These are phyloP conservation scores for thale cress (Arabidopsis thaliana) DNA, from an alignment of 345 rosid species.

Conservation along the genomic window DNA sequence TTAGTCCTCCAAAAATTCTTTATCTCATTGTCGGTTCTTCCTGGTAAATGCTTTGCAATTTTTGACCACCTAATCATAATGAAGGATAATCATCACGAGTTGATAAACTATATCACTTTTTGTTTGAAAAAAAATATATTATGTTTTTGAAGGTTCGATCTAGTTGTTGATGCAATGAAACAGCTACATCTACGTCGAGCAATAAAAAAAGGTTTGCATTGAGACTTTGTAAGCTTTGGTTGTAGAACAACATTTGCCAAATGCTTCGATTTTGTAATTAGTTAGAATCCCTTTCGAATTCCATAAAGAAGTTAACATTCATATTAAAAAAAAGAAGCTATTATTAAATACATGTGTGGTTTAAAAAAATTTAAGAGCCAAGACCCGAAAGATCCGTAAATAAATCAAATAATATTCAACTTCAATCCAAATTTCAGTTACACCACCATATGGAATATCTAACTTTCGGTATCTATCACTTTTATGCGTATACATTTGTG, in stretches of 20 bases:
- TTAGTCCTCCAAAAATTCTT: slow-evolving; percentile 93
- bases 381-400: not conserved
- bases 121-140: too few species aligned
- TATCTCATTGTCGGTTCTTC: slow-evolving; percentile 92
- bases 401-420: not conserved
- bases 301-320: too few species aligned
- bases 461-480: slow-evolving; percentile 15
- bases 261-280: too few species aligned
- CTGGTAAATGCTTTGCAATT: slow-evolving; percentile 90
- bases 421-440: not conserved
- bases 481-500: not conserved
- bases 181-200: slow-evolving; percentile 30
- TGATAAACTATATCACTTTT: not conserved
- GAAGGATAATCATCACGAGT: not conserved
- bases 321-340: too few species aligned
- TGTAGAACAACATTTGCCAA: not conserved
- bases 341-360: too few species aligned
- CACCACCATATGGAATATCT: slow-evolving; percentile 5
- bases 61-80: slow-evolving; percentile 66
- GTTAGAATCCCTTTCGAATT: too few species aligned
- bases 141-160: not conserved
- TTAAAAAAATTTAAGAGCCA: not conserved
- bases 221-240: not conserved
- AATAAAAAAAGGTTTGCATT: slow-evolving; percentile 38
- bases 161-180: slow-evolving; percentile 6